Base-by-base conservation (phyloP, 1,284 basidiomycete genomes). In the Cryptococcus wingfieldii region DNA sequence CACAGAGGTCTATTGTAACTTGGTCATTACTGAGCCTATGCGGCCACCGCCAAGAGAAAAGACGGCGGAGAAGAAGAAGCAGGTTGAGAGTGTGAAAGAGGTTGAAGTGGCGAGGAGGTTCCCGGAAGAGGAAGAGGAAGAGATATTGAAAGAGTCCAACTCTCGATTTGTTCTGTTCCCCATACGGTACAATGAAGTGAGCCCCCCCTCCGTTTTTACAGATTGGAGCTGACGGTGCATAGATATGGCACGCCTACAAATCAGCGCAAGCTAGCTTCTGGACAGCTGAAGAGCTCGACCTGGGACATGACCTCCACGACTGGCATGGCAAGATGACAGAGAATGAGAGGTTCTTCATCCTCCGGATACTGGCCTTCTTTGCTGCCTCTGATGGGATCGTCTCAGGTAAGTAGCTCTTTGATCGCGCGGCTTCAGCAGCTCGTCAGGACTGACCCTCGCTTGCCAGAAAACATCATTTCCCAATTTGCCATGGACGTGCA, bases 171-270 rank as follows among this genome's bases (percentile, higher is more conserved):
- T 94, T 1, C 80, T 94, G 4, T 94, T 92, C 77, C 91, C 91
- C 6, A 94, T 95, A 66, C 87, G 90, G 70, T 93, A 92, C 69
- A 83, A 86, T 54, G 90, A 94, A 55, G 68, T 70, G 48, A 43
- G 64, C 55, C 47, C 14, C 14, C 7, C 39, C 16, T 16, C 39
- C 5, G 14, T 42, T 38, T 38, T 37, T 13, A 10, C 7, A 27
- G 34, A 28, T 38, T 31, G 23, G 8, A 47, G 46, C 50, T 53
- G 6, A 53, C 49, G 44, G 31, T 1, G 7, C 42, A 6, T 54
- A 94, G 89, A 94, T 95, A 66, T 95, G 92, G 91, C 83, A 86
- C 71, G 88, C 92, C 82, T 95, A 95, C 81, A 95, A 94, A 79
- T 88, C 90, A 63, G 70, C 71, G 5, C 73, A 78, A 61, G 77